Evolutionary conservation across 331 rosid genomes (phyloP).

Genomic region (Quercus tomentella): DNA sequence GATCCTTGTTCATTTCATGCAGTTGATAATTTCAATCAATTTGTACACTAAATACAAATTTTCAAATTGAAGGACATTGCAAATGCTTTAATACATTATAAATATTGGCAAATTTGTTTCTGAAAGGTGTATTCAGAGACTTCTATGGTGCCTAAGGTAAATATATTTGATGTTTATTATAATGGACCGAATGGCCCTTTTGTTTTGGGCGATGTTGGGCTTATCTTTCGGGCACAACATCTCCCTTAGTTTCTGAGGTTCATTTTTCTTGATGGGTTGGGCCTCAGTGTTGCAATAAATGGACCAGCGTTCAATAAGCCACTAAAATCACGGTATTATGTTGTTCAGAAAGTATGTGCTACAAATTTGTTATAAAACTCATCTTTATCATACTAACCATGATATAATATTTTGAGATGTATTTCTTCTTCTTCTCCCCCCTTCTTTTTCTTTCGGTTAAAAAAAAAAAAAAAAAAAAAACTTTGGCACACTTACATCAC

Average conservation of each 20-base stretch:
- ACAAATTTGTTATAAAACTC: too few relatives aligned
- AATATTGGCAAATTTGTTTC: not conserved
- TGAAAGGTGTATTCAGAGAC: too few relatives aligned
- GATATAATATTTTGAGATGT: too few relatives aligned
- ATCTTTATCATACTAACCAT: too few relatives aligned
- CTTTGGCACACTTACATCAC: not conserved
- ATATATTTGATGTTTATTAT: too few relatives aligned
- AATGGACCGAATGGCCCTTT: not conserved
- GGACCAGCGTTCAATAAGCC: not conserved
- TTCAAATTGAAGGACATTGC: constrained; percentile 4
- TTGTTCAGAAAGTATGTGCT: too few relatives aligned
- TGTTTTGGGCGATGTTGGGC: not conserved
- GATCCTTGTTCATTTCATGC: constrained; percentile 1
- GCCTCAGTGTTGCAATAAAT: not conserved
- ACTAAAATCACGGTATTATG: too few relatives aligned
- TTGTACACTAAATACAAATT: not conserved
- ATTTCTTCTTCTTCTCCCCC: too few relatives aligned
- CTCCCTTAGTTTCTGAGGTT: too few relatives aligned
- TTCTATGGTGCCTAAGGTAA: too few relatives aligned
- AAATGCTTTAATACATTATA: not conserved
- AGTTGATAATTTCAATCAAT: not conserved
- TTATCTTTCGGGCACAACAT: not conserved
- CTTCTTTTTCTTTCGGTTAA: too few relatives aligned
- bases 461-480: too few relatives aligned
- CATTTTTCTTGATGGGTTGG: not conserved